Conservation (phyloP, 495 filamentous ascomycete species). For the Hypomontagnella monticulosa region DNA sequence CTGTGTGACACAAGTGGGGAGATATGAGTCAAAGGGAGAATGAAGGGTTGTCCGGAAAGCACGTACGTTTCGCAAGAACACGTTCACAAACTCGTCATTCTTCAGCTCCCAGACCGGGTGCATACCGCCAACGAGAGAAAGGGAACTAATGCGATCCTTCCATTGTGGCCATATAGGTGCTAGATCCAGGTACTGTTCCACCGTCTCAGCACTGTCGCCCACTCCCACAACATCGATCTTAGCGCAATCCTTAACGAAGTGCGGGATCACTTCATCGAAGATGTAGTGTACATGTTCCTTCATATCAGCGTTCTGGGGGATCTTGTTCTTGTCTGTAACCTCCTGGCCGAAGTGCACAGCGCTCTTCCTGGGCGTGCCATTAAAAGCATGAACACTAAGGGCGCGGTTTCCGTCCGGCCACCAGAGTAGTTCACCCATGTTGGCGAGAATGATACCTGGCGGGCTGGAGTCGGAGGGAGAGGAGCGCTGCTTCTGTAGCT, state of each 20-base stretch:
- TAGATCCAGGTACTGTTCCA: constrained; percentile 64
- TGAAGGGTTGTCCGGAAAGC: neutral
- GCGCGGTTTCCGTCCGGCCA: constrained; percentile 64
- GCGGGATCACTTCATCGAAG: constrained; percentile 67
- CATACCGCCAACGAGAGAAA: constrained; percentile 55
- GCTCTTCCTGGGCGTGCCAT: constrained; percentile 62
- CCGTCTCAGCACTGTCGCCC: constrained; percentile 63
- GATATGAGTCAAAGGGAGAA: neutral
- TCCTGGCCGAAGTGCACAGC: constrained; percentile 58
- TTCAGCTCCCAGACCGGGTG: constrained; percentile 44
- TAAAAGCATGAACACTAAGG: constrained; percentile 64
- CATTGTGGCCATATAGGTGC: constrained; percentile 60
- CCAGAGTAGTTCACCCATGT: constrained; percentile 76
- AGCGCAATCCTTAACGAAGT: constrained; percentile 54
- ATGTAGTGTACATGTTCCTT: constrained; percentile 69
- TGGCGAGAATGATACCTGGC: constrained; percentile 72
- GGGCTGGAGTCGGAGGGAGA: constrained; percentile 43
- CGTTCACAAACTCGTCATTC: constrained; percentile 50
- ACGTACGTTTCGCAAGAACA: constrained; percentile 60
- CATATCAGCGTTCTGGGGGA: constrained; percentile 62
- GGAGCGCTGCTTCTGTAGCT: constrained; percentile 51
- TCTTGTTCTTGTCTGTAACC: constrained; percentile 59
- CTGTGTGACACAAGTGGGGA: neutral
- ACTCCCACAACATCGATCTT: constrained; percentile 73
- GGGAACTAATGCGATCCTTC: constrained; percentile 46